Percentiles rank a stretch among this genome's conserved stretches.
phyloP scores from a whole-genome alignment of 768 basidiomycete species.

The Naganishia friedmannii region DNA sequence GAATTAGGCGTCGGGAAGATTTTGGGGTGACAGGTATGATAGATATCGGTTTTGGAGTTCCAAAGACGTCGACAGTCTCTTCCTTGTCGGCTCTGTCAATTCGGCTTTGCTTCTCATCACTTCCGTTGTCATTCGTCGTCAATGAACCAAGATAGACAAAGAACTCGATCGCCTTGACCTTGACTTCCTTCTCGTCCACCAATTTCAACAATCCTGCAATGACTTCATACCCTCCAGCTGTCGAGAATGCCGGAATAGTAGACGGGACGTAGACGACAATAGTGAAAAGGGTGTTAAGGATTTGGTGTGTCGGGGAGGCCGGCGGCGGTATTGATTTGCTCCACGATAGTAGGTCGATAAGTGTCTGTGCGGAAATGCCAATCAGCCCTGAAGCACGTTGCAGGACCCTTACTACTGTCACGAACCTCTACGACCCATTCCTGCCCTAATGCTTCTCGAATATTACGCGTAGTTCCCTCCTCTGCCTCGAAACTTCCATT shows the following conservation, averaged over 20 bases:
- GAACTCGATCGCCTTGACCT: constrained; percentile 14
- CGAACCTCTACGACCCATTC: constrained; percentile 40
- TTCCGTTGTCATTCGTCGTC: not conserved
- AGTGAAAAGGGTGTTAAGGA: constrained; percentile 18
- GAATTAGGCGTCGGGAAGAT: too few species aligned
- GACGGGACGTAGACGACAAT: constrained; percentile 13
- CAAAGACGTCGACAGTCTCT: constrained; percentile 8
- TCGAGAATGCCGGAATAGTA: not conserved
- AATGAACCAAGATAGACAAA: constrained; percentile 2
- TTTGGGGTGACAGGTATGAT: not conserved
- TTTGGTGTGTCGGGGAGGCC: not conserved
- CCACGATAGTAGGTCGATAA: constrained; percentile 11
- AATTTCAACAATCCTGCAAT: constrained; percentile 19
- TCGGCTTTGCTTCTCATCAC: not conserved
- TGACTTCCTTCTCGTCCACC: constrained; percentile 4
- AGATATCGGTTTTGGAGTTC: not conserved
- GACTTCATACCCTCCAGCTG: constrained; percentile 8
- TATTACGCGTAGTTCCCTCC: constrained; percentile 32
- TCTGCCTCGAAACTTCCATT: constrained; percentile 47
- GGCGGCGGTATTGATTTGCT: not conserved
- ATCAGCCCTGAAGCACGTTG: not conserved
- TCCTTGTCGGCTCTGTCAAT: not conserved
- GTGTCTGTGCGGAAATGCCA: not conserved
- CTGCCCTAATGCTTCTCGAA: constrained; percentile 33
- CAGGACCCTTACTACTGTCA: not conserved